Base-by-base conservation (phyloP, 192 early-diverging fungal species). In the Coemansia sp. region DNA sequence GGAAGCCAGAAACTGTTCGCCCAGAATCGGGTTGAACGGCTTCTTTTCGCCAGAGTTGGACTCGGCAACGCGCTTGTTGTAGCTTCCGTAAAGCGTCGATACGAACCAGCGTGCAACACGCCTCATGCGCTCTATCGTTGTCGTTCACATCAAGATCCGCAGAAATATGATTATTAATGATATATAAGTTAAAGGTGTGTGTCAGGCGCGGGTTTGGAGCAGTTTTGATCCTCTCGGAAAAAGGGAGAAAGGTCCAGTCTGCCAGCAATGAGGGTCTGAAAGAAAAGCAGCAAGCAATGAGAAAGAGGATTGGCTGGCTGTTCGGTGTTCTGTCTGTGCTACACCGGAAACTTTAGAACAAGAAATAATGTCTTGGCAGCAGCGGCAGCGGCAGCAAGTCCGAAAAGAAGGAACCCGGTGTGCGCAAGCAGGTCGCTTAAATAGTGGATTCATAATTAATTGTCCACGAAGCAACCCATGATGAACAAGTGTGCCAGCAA, bases 21-120 rank as follows among this genome's bases (percentile, higher is more conserved):
- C 90, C n/a, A 88, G 75, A 40, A 89, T 85, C 10, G 83, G 87
- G 64, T 88, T 87, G 69, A 89, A 92, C 10, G 92, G 92, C 66
- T 88, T 90, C 70, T 92, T 92, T 66, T 94, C 92, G 55, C 81
- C 81, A 32, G 75, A 67, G 77, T 87, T 84, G 10, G 87, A 88
- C 57, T 87, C 87, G 11, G 90, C 89, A 37, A 88, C 84, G 61
- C 91, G 87, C 55, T 85, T 87, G 55, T 89, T 84, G 75, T 89
- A 92, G 25, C 88, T 90, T 48, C 92, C 92, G 57, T 91, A 90
- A 25, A 94, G 82, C 39, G 91, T 89, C 41, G 90, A 91, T 40
- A 94, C 84, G 65, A 90, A 94, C 92, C 92, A 94, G 61, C 85
- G 84, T 32, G 90, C 80, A 14, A 88, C 86, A 40, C 84, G 86